These are phyloP conservation scores for Cucumis melo DNA, from an alignment of 306 rosid species.

Conservation along the genomic window DNA sequence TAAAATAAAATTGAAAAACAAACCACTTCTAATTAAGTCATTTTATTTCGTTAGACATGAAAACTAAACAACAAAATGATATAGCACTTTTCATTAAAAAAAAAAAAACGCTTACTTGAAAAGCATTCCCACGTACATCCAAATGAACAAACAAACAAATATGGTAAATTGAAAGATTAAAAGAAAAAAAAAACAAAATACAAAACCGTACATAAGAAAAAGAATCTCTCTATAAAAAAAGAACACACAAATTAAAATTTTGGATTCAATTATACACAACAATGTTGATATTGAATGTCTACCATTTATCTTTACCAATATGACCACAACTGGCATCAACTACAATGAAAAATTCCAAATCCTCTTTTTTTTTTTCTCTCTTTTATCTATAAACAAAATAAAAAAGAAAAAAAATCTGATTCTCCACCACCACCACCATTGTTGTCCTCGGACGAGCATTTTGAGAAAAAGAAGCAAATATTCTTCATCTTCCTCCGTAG, in stretches of 20 bases:
- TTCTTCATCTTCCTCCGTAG: background rate
- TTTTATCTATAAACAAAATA: background rate
- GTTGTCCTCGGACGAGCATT: constrained; percentile 1
- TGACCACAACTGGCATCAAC: constrained; percentile 6
- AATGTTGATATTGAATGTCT: background rate
- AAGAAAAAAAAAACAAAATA: background rate
- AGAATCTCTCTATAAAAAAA: background rate
- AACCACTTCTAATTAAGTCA: background rate
- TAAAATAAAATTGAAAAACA: too few species aligned
- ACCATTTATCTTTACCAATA: background rate
- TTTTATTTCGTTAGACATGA: background rate
- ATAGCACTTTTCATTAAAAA: background rate
- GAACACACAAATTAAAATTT: background rate
- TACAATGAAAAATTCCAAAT: background rate
- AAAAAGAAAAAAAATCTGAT: background rate
- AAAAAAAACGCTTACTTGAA: background rate
- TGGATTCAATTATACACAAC: constrained; percentile 1
- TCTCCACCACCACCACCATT: constrained; percentile 3
- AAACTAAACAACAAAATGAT: too few species aligned
- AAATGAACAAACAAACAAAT: background rate
- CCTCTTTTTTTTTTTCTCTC: background rate
- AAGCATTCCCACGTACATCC: background rate
- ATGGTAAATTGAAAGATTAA: background rate
- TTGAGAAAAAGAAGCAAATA: background rate
- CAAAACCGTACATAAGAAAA: background rate